Conservation (phyloP, 495 filamentous ascomycete genomes). For the Aspergillus saccharolyticus region DNA sequence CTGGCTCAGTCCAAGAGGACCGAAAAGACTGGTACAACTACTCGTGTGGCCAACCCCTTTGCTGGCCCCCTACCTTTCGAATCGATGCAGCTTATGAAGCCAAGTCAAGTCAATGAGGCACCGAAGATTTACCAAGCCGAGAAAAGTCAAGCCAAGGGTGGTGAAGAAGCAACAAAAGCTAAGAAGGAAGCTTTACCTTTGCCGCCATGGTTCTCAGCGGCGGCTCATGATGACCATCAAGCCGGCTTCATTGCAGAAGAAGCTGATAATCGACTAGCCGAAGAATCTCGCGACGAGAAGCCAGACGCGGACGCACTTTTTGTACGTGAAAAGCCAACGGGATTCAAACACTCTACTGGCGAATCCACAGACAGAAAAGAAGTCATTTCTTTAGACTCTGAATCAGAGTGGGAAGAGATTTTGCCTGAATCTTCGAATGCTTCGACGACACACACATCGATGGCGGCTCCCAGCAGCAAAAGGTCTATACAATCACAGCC, state of each 20-base stretch:
- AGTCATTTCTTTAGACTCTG: conserved; percentile 41
- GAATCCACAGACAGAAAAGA: conserved; percentile 27
- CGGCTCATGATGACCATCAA: conserved; percentile 12
- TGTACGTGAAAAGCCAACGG: conserved; percentile 37
- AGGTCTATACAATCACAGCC: background rate
- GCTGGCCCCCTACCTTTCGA: conserved; percentile 87
- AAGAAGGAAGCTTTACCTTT: conserved; percentile 56
- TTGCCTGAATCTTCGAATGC: background rate
- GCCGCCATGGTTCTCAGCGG: conserved; percentile 77
- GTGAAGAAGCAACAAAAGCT: conserved; percentile 41
- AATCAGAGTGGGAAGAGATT: conserved; percentile 12
- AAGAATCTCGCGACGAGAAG: conserved; percentile 18
- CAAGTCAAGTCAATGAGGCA: conserved; percentile 47
- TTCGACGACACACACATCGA: background rate
- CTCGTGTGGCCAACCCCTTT: conserved; percentile 33
- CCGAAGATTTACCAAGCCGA: conserved; percentile 29
- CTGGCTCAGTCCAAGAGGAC: conserved; percentile 37
- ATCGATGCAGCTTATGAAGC: conserved; percentile 64
- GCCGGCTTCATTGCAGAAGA: conserved; percentile 33
- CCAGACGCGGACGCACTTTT: conserved; percentile 32
- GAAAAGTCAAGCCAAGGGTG: conserved; percentile 65
- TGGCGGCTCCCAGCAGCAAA: background rate
- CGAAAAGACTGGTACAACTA: conserved; percentile 20
- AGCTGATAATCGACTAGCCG: conserved; percentile 20
- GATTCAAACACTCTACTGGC: conserved; percentile 46